These are phyloP conservation scores for Rhazya stricta DNA, from an alignment of 257 asterid species.

Conservation along the genomic window DNA sequence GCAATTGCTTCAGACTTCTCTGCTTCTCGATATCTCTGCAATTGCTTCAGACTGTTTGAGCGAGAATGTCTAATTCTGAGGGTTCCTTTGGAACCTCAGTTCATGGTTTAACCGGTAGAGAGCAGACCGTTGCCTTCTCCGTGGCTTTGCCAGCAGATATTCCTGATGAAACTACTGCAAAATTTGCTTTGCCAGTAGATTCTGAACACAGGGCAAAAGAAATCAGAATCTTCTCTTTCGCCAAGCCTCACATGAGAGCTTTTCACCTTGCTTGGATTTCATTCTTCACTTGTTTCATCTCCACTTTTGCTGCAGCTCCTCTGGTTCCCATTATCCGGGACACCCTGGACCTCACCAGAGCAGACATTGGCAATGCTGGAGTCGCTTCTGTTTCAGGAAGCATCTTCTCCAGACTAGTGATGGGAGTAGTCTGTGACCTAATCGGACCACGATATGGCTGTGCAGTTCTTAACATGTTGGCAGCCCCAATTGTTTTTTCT, in stretches of 20 bases:
- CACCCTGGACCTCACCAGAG: slow-evolving; percentile 38
- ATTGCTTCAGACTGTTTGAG: neutral
- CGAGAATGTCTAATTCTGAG: slow-evolving; percentile 5
- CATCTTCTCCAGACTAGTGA: slow-evolving; percentile 51
- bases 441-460: slow-evolving; percentile 57
- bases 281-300: slow-evolving; percentile 58
- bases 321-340: slow-evolving; percentile 64
- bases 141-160: neutral
- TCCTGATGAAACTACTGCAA: slow-evolving; percentile 7
- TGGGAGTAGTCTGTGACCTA: slow-evolving; percentile 63
- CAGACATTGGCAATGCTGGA: slow-evolving; percentile 64
- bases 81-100: slow-evolving; percentile 11
- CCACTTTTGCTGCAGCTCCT: slow-evolving; percentile 68
- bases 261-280: slow-evolving; percentile 70
- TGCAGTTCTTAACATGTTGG: slow-evolving; percentile 43
- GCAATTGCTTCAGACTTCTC: neutral
- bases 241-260: slow-evolving; percentile 53
- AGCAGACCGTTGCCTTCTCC: slow-evolving; percentile 20
- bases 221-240: slow-evolving; percentile 27
- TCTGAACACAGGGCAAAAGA: slow-evolving; percentile 33
- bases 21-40: neutral
- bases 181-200: slow-evolving; percentile 34
- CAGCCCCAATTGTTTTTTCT: slow-evolving; percentile 52
- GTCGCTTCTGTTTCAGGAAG: slow-evolving; percentile 61
- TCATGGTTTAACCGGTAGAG: slow-evolving; percentile 18